Evolutionary conservation across 441 rosid genomes (phyloP).

Genomic region (Melianthus villosus): DNA sequence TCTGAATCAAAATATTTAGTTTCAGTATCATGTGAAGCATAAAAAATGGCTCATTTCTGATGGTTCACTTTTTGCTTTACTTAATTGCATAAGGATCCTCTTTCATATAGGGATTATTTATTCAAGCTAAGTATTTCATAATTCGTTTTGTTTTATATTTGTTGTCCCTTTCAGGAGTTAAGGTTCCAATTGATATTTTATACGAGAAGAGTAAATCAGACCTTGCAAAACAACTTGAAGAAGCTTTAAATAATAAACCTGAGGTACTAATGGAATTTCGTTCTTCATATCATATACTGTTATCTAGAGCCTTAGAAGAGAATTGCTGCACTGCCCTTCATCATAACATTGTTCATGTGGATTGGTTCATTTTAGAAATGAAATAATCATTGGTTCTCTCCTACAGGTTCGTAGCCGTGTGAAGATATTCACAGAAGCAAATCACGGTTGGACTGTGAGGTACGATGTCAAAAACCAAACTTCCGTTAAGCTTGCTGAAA

Average conservation of each 20-base stretch:
- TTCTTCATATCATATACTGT: not conserved
- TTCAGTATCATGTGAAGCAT: not conserved
- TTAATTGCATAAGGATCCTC: not conserved
- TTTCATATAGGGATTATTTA: slow-evolving; percentile 7
- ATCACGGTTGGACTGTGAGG: slow-evolving; percentile 14
- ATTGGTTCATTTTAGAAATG: not conserved
- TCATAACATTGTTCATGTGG: not conserved
- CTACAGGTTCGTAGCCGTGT: slow-evolving; percentile 10
- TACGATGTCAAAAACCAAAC: slow-evolving; percentile 5
- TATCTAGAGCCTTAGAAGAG: no score
- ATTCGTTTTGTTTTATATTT: no score
- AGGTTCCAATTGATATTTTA: slow-evolving; percentile 1
- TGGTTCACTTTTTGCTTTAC: no score
- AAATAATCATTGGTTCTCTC: not conserved
- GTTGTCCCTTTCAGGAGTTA: accelerated
- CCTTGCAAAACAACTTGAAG: slow-evolving; percentile 12
- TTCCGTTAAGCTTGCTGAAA: slow-evolving; percentile 11
- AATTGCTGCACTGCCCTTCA: not conserved
- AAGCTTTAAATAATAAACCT: slow-evolving; percentile 7
- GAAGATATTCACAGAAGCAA: slow-evolving; percentile 11
- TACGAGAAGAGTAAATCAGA: slow-evolving; percentile 14
- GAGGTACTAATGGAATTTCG: slow-evolving; percentile 4
- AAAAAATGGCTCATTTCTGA: not conserved
- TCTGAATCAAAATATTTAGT: not conserved
- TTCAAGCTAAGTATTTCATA: slow-evolving; percentile 1